phyloP scores from a whole-genome alignment of 2,329 filamentous ascomycete species.

The Plectosphaerella sp. region DNA sequence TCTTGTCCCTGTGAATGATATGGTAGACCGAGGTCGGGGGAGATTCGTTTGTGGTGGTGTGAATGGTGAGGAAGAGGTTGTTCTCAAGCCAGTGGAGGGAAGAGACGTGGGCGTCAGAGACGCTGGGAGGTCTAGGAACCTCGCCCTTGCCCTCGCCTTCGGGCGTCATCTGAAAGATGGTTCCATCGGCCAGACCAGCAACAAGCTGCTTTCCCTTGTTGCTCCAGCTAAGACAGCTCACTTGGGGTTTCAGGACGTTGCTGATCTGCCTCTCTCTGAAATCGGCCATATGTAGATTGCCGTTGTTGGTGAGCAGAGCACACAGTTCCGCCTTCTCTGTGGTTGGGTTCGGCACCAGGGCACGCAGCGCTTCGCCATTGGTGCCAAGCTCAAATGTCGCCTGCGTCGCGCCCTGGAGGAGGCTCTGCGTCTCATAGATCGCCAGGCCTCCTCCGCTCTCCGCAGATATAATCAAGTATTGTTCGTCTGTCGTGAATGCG shows the following conservation, averaged over 20 bases:
- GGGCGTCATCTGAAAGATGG: slow-evolving; percentile 76
- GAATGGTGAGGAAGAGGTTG: slow-evolving; percentile 73
- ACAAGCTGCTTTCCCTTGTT: slow-evolving; percentile 88
- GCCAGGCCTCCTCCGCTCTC: slow-evolving; percentile 77
- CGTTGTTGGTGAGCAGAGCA: slow-evolving; percentile 74
- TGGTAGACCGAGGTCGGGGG: slow-evolving; percentile 69
- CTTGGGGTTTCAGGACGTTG: slow-evolving; percentile 62
- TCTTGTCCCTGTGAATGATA: slow-evolving; percentile 65
- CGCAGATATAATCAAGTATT: slow-evolving; percentile 75
- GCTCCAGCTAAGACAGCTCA: slow-evolving; percentile 88
- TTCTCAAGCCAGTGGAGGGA: slow-evolving; percentile 87
- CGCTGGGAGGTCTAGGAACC: slow-evolving; percentile 70
- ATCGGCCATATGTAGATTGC: slow-evolving; percentile 80
- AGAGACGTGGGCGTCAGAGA: slow-evolving; percentile 69
- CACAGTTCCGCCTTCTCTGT: slow-evolving; percentile 68
- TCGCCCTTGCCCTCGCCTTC: slow-evolving; percentile 72
- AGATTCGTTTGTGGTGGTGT: slow-evolving; percentile 61
- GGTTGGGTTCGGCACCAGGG: slow-evolving; percentile 76
- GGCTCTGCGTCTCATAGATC: slow-evolving; percentile 70
- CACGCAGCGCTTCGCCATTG: slow-evolving; percentile 67
- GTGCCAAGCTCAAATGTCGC: slow-evolving; percentile 73
- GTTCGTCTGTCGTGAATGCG: slow-evolving; percentile 86
- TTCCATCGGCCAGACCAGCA: slow-evolving; percentile 78
- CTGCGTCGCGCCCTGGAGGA: slow-evolving; percentile 63
- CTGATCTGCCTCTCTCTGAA: slow-evolving; percentile 65